These are phyloP conservation scores for Pterocarpus santalinus DNA, from an alignment of 306 rosid genomes.

Conservation along the genomic window DNA sequence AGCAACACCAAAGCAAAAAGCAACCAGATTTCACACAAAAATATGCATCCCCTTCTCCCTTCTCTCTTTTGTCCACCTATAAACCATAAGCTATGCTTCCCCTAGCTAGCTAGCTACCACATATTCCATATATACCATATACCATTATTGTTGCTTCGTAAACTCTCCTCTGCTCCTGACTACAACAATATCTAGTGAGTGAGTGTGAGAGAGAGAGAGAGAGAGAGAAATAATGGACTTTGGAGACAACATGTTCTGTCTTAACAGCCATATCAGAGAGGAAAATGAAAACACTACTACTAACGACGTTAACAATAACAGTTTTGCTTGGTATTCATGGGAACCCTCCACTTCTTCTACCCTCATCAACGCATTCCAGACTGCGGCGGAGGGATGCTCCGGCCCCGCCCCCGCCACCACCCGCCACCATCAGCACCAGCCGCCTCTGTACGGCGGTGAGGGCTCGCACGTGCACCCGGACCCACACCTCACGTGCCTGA, in stretches of 20 bases:
- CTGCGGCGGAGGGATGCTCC: not conserved
- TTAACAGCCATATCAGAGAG: not conserved
- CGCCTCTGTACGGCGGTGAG: constrained; percentile 43
- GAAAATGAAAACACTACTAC: not conserved
- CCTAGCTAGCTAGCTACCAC: too few relatives aligned
- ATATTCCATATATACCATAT: too few relatives aligned
- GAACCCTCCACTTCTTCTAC: not conserved
- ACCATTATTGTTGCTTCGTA: too few relatives aligned
- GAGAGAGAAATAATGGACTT: not conserved
- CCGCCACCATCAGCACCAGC: not conserved
- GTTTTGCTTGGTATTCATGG: constrained; percentile 14
- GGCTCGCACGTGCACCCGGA: constrained; percentile 63
- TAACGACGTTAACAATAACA: not conserved
- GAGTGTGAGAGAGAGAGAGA: not conserved
- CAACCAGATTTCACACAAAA: not conserved
- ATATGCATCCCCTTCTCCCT: not conserved
- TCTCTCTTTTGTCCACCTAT: not conserved
- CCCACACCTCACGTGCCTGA: constrained; percentile 77
- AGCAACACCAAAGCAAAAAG: not conserved
- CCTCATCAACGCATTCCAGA: not conserved
- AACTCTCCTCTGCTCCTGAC: too few relatives aligned
- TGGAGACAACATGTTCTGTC: not conserved
- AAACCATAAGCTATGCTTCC: too few relatives aligned
- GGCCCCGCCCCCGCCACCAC: not conserved
- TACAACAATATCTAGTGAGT: too few relatives aligned